Evolutionary conservation across 2,329 filamentous ascomycete genomes (phyloP).

Genomic region (Paramyrothecium sp.): DNA sequence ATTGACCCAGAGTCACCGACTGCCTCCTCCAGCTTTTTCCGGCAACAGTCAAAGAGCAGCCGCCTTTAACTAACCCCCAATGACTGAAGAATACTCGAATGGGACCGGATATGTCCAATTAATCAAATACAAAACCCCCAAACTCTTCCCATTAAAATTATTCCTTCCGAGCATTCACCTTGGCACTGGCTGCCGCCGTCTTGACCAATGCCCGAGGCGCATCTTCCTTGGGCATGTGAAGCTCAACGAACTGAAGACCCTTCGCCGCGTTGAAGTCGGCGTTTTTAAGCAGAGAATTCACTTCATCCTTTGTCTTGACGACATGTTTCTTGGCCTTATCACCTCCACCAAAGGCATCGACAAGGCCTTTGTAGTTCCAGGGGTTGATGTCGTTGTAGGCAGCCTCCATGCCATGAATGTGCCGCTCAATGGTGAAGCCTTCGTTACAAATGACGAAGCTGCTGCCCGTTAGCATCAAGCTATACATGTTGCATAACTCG

Average conservation of each 20-base stretch:
- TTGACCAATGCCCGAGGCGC: constrained; percentile 68
- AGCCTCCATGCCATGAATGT: constrained; percentile 80
- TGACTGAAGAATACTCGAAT: no score
- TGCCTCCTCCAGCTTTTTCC: no score
- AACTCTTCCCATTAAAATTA: background rate
- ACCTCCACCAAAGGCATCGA: constrained; percentile 66
- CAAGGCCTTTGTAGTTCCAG: constrained; percentile 72
- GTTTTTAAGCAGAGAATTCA: constrained; percentile 64
- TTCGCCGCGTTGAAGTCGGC: constrained; percentile 58
- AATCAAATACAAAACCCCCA: no score
- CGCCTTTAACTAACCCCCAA: no score
- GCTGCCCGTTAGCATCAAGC: constrained; percentile 14
- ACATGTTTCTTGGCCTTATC: constrained; percentile 61
- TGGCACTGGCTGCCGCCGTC: constrained; percentile 70
- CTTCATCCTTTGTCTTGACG: constrained; percentile 67
- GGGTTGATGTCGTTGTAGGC: constrained; percentile 76
- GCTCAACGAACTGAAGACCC: constrained; percentile 70
- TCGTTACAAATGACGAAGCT: constrained; percentile 84
- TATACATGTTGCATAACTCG: background rate
- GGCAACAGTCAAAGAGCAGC: no score
- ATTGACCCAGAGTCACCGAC: no score
- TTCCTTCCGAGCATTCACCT: constrained; percentile 55
- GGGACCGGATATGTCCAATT: no score
- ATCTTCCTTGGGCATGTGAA: constrained; percentile 79
- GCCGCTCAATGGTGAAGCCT: constrained; percentile 86